These are phyloP conservation scores for Prunus fruticosa DNA, from an alignment of 306 rosid genomes.

Conservation along the genomic window DNA sequence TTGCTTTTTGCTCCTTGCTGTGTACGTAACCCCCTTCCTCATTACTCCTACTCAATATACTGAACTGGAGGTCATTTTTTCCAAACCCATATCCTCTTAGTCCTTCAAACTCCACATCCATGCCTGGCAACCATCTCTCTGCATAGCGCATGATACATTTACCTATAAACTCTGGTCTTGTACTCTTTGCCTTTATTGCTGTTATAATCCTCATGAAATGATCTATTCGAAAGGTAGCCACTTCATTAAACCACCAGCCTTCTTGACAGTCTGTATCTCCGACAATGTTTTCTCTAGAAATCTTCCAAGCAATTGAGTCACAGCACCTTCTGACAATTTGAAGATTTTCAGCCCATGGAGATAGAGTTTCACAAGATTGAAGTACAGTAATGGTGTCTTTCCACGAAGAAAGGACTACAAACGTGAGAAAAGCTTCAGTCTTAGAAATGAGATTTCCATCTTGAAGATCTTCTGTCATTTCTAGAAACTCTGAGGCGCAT, in stretches of 20 bases:
- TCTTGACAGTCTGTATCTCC: slow-evolving; percentile 44
- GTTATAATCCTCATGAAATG: slow-evolving; percentile 67
- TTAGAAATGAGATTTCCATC: slow-evolving; percentile 81
- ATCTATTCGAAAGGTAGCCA: slow-evolving; percentile 54
- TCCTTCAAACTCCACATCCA: slow-evolving; percentile 67
- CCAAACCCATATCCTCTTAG: slow-evolving; percentile 62
- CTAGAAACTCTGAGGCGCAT: slow-evolving; percentile 89
- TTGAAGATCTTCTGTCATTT: slow-evolving; percentile 89
- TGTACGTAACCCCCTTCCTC: slow-evolving; percentile 45
- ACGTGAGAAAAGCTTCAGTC: slow-evolving; percentile 89
- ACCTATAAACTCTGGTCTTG: slow-evolving; percentile 63
- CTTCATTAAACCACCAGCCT: slow-evolving; percentile 65
- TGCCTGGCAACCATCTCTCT: slow-evolving; percentile 65
- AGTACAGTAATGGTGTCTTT: slow-evolving; percentile 78
- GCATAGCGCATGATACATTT: slow-evolving; percentile 78
- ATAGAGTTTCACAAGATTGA: slow-evolving; percentile 68
- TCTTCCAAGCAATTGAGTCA: slow-evolving; percentile 92
- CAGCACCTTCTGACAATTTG: slow-evolving; percentile 93
- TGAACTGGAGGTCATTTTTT: slow-evolving; percentile 59
- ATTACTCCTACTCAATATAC: slow-evolving; percentile 43
- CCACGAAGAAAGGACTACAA: slow-evolving; percentile 86
- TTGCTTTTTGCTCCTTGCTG: slow-evolving; percentile 65
- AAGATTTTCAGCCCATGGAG: slow-evolving; percentile 94
- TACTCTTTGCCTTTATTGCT: slow-evolving; percentile 62
- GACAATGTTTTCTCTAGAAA: slow-evolving; percentile 45